Evolutionary conservation across 768 basidiomycete species (phyloP).

Genomic region (Mycena maculata): DNA sequence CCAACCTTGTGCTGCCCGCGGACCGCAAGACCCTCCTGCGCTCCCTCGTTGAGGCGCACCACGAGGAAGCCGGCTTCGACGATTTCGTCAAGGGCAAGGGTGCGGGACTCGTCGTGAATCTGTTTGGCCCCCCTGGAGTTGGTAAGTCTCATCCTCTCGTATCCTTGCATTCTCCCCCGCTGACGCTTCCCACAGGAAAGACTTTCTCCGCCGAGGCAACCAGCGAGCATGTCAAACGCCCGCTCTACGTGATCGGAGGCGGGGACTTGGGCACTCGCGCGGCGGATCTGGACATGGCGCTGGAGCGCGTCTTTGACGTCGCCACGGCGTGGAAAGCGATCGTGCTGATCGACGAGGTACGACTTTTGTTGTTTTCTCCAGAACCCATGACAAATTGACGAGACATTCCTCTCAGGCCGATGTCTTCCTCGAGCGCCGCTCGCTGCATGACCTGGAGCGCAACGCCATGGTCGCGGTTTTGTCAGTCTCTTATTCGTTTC

Average conservation of each 20-base stretch:
- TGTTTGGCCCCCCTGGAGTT: conserved; percentile 70
- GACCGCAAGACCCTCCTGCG: conserved; percentile 65
- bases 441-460: conserved; percentile 70
- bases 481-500: conserved; percentile 41
- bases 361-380: not conserved
- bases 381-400: conserved; percentile 18
- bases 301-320: conserved; percentile 62
- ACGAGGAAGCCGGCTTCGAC: conserved; percentile 62
- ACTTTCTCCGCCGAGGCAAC: conserved; percentile 72
- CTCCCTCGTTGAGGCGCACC: conserved; percentile 69
- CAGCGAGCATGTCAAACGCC: conserved; percentile 64
- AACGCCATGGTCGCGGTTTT: conserved; percentile 83
- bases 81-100: conserved; percentile 77
- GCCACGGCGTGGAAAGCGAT: conserved; percentile 73
- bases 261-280: conserved; percentile 66
- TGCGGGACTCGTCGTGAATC: conserved; percentile 66
- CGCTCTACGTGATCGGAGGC: conserved; percentile 65
- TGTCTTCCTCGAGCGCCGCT: conserved; percentile 78
- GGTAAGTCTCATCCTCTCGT: conserved; percentile 45
- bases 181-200: conserved; percentile 49
- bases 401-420: conserved; percentile 59
- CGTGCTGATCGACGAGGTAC: conserved; percentile 66
- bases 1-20: conserved; percentile 67
- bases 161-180: not conserved
- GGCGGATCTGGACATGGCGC: conserved; percentile 52